These are phyloP conservation scores for Neocallimastix lanati DNA, from an alignment of 192 early-diverging fungal genomes.

Conservation along the genomic window DNA sequence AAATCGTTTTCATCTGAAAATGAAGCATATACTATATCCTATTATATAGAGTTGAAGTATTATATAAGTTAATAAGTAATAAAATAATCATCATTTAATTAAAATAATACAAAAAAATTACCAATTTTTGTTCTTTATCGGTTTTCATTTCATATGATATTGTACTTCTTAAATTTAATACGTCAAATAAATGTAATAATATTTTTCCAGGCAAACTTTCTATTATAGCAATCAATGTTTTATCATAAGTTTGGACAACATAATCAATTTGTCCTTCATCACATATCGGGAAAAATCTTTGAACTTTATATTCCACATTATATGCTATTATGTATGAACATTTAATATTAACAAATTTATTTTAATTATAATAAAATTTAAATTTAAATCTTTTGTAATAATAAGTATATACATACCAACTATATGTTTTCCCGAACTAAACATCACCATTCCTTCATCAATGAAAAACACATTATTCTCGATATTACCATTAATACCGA, in stretches of 20 bases:
- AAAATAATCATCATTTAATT: no score
- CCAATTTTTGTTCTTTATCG: not conserved
- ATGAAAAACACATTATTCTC: not conserved
- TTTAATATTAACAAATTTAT: no score
- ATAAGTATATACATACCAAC: not conserved
- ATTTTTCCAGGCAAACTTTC: not conserved
- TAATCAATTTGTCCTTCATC: not conserved
- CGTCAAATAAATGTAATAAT: not conserved
- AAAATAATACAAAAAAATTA: no score
- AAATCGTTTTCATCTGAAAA: not conserved
- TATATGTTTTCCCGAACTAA: not conserved
- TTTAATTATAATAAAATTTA: no score
- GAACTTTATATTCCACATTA: not conserved
- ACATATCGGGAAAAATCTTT: not conserved
- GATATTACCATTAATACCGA: not conserved
- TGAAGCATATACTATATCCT: not conserved
- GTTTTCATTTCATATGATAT: not conserved
- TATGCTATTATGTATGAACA: not conserved
- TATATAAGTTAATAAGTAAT: no score
- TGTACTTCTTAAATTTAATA: not conserved
- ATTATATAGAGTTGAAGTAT: no score
- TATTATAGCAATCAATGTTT: not conserved
- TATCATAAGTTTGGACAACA: not conserved
- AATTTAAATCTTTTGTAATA: no score
- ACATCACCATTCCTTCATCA: not conserved